Base-by-base conservation (phyloP, 345 rosid genomes). In the Streptanthus diversifolius region DNA sequence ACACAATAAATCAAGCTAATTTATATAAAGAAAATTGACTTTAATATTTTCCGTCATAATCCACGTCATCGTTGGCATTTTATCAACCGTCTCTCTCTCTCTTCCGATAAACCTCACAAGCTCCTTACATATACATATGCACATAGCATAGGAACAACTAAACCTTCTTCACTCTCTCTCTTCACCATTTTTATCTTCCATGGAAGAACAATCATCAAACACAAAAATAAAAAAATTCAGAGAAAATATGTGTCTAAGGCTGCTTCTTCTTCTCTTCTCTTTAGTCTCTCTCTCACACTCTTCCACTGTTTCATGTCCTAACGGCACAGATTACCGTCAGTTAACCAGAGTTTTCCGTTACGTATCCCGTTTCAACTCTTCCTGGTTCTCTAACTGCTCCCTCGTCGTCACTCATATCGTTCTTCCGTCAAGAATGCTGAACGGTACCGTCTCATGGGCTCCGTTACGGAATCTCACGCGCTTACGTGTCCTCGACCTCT, bases 361-460 rank as follows among this genome's bases (percentile, higher is more conserved):
- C 21, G 87, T 91, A 55, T 80, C 93, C 41, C 88, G 85, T 1
- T 89, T 93, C 88, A 78, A 87, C 77, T 15, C 63, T 53, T 89
- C 95, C 14, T 85, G 85, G 91, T 74, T 88, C 73, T 59, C 59
- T 0, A 84, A 83, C 88, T 83, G 95, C 81, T 84, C 89, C 8
- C 36, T 10, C 27, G 82, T 76, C 71, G 88, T 76, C 63, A 70
- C 63, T 53, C 73, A 76, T 21, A 58, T 93, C 21, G 72, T 58
- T 11, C 76, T 93, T 18, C 69, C 90, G 18, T 89, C 97, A 5
- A 83, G 76, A 71, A 87, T 85, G 67, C 66, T 93, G 13, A 83
- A 77, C 71, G 96, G 98, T 30, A 83, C 44, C 45, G 43, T 93
- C 39, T 85, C 91, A n/a, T 93, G 97, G 97, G 78, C 41, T 13